Percentiles rank a stretch among this genome's conserved stretches.
phyloP scores from a whole-genome alignment of 2,329 filamentous ascomycete species.

The Aciculosporium take region DNA sequence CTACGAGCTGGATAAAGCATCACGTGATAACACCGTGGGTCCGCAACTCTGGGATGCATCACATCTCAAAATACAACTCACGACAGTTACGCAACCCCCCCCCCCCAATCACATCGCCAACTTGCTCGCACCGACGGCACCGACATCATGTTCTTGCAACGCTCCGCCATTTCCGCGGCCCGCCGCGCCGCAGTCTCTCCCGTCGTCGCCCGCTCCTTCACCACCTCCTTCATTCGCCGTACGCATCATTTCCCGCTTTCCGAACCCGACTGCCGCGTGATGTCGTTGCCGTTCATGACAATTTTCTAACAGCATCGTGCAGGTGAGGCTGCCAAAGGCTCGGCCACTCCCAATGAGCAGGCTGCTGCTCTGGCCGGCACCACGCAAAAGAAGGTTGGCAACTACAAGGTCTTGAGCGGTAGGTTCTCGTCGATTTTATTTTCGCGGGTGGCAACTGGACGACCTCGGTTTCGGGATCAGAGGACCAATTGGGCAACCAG shows the following conservation, averaged over 20 bases:
- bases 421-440: conserved; percentile 19
- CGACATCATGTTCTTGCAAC: conserved; percentile 48
- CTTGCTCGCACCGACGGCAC: conserved; percentile 7
- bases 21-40: conserved; percentile 6
- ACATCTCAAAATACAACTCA: conserved; percentile 3
- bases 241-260: conserved; percentile 17
- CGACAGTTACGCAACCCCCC: conserved; percentile 6
- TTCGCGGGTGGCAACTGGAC: conserved; percentile 5
- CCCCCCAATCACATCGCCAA: conserved; percentile 4
- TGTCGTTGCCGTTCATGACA: conserved; percentile 6
- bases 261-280: conserved; percentile 10
- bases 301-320: conserved; percentile 4
- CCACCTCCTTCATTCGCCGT: conserved; percentile 47
- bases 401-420: conserved; percentile 34
- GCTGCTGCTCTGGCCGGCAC: conserved; percentile 22
- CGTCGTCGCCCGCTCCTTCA: conserved; percentile 42
- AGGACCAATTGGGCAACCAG: not conserved
- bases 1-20: too few species aligned
- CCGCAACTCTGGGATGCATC: conserved; percentile 1
- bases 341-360: conserved; percentile 21
- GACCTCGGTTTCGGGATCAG: conserved; percentile 11
- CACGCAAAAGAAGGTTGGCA: conserved; percentile 31
- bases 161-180: conserved; percentile 44
- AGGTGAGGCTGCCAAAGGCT: conserved; percentile 25
- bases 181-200: conserved; percentile 42